Base-by-base conservation (phyloP, 768 basidiomycete species). In the Lactifluus subvellereus region DNA sequence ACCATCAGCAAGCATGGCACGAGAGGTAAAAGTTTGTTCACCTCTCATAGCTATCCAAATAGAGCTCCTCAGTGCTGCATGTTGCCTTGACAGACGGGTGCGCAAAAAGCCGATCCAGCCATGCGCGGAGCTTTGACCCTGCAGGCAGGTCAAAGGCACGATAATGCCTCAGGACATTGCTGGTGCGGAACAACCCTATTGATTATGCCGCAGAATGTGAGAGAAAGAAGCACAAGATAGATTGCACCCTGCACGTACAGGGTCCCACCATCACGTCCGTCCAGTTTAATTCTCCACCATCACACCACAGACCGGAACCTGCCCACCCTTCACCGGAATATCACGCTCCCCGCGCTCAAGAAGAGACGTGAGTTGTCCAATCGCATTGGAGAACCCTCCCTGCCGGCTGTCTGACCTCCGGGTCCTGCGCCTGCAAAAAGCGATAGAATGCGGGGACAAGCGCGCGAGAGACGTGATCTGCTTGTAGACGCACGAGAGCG, bases 1-100 rank as follows among this genome's bases (percentile, higher is more conserved):
- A 11, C 10, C 45, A 47, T 47, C 20, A 45, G 18, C 43, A n/a
- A n/a, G 40, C 11, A 42, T 10, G 4, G 6, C 16, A 6, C 6
- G 5, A 47, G 13, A 10, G 8, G 7, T 11, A 22, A 22, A 47
- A 8, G 9, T 2, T 16, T 1, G 32, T 77, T 47, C 40, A 82
- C 88, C 88, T 77, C 67, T 89, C 88, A 66, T 91, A 90, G 65
- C 85, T 88, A 61, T 89, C 87, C 6, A 89, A 65, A 67, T 90
- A 91, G 54, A 89, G 72, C 43, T 84, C 72, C n/a, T 87, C 84
- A 0, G 82, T 82, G 72, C 87, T 89, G 70, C 87, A 87, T 0
- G 89, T 91, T 11, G 75, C 73, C 69, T 79, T 83, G 76, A 90
- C 87, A 3, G 79, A 77, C 0, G 84, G 85, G 68, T 91, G 83